phyloP scores from a whole-genome alignment of 805 yeast species.

The Candida rishiriensis region DNA sequence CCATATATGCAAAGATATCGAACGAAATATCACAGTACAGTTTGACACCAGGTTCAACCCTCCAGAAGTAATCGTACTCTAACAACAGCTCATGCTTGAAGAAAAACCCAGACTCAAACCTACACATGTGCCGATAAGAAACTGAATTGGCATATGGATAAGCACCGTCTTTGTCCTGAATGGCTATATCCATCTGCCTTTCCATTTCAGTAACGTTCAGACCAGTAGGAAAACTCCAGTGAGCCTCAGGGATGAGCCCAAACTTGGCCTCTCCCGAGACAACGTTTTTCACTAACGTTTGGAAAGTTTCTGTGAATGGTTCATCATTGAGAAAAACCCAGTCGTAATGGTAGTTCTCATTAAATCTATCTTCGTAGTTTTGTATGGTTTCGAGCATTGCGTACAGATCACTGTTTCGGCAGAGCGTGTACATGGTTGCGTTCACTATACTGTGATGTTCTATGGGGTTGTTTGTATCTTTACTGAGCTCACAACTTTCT shows the following conservation, averaged over 20 bases:
- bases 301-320: slow-evolving; percentile 56
- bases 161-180: slow-evolving; percentile 29
- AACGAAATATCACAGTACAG: slow-evolving; percentile 73
- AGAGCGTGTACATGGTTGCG: slow-evolving; percentile 68
- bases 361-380: slow-evolving; percentile 64
- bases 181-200: slow-evolving; percentile 10
- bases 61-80: slow-evolving; percentile 84
- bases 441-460: slow-evolving; percentile 30
- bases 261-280: slow-evolving; percentile 61
- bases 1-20: slow-evolving; percentile 72
- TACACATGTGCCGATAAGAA: slow-evolving; percentile 82
- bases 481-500: too few species aligned
- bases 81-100: slow-evolving; percentile 63
- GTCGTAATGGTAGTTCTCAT: slow-evolving; percentile 58
- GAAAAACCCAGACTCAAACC: slow-evolving; percentile 84
- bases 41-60: slow-evolving; percentile 81
- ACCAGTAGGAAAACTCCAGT: slow-evolving; percentile 65
- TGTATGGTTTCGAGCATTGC: slow-evolving; percentile 54
- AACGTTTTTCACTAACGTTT: slow-evolving; percentile 38
- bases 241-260: slow-evolving; percentile 55
- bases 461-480: too few species aligned
- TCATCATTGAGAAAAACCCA: slow-evolving; percentile 77
- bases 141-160: slow-evolving; percentile 59
- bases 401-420: slow-evolving; percentile 62
- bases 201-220: slow-evolving; percentile 18